These are phyloP conservation scores for Candida patagonica DNA, from an alignment of 805 yeast species.

Conservation along the genomic window DNA sequence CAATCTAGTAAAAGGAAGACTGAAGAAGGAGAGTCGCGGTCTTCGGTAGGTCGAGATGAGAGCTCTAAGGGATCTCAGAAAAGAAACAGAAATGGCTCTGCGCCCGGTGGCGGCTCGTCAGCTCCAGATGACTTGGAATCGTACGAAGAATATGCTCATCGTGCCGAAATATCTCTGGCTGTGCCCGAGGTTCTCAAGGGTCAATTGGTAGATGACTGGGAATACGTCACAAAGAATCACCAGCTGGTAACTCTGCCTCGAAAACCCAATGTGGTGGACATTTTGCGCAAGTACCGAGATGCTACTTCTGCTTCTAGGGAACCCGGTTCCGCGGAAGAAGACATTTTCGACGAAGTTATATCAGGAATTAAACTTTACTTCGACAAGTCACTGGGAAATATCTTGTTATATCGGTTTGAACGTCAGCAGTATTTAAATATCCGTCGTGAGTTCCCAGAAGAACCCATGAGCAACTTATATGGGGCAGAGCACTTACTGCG, in stretches of 20 bases:
- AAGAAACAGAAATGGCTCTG: not conserved
- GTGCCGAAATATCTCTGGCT: conserved; percentile 43
- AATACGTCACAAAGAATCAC: conserved; percentile 71
- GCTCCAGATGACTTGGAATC: conserved; percentile 22
- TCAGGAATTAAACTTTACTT: conserved; percentile 50
- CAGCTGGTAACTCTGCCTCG: conserved; percentile 61
- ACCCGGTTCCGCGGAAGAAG: conserved; percentile 32
- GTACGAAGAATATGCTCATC: conserved; percentile 28
- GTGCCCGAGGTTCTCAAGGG: conserved; percentile 64
- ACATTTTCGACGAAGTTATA: conserved; percentile 57
- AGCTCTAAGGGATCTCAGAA: not conserved
- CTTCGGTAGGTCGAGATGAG: not conserved
- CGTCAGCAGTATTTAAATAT: conserved; percentile 60
- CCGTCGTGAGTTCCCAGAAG: conserved; percentile 28
- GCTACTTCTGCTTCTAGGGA: conserved; percentile 18
- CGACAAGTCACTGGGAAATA: conserved; percentile 59
- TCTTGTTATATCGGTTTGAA: conserved; percentile 67
- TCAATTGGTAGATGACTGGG: conserved; percentile 88
- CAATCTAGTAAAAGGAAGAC: conserved; percentile 11
- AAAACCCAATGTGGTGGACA: conserved; percentile 40
- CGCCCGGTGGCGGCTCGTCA: not conserved
- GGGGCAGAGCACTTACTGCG: conserved; percentile 80
- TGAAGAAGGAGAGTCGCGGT: conserved; percentile 4
- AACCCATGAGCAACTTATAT: conserved; percentile 42
- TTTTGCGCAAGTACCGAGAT: conserved; percentile 45